phyloP scores from a whole-genome alignment of 208 protist species.

The Acanthamoeba triangularis region DNA sequence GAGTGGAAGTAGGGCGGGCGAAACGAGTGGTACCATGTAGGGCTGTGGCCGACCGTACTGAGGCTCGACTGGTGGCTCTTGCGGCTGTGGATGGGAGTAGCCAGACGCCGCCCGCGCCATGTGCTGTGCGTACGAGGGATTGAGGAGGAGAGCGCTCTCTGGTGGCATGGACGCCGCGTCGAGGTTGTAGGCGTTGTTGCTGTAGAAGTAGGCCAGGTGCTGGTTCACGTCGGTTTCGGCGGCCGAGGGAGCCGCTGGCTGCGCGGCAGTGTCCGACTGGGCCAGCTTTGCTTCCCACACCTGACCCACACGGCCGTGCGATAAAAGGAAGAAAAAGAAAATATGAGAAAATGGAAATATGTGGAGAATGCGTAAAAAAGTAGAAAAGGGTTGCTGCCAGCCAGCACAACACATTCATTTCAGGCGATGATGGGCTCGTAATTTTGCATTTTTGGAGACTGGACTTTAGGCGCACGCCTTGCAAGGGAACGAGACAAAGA shows the following conservation, averaged over 20 bases:
- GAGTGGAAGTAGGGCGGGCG: too few species aligned
- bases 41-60: constrained; percentile 41
- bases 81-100: background rate
- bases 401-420: too few species aligned
- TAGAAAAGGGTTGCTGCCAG: background rate
- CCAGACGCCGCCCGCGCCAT: background rate
- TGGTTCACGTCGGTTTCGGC: background rate
- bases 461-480: too few species aligned
- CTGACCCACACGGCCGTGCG: too few species aligned
- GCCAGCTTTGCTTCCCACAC: constrained; percentile 49
- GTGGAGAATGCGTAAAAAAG: too few species aligned
- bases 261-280: background rate
- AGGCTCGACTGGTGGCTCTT: background rate
- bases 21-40: constrained; percentile 35
- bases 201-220: constrained; percentile 3
- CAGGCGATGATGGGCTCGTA: too few species aligned
- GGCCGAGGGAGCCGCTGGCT: background rate
- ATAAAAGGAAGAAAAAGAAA: constrained; percentile 3
- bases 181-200: background rate
- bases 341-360: background rate
- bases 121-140: background rate
- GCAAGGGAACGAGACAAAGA: too few species aligned
- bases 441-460: too few species aligned
- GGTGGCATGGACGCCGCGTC: background rate
- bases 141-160: background rate